Percentiles rank a stretch among this genome's conserved stretches.
phyloP scores from a whole-genome alignment of 768 basidiomycete genomes.

The Asterophora parasitica region DNA sequence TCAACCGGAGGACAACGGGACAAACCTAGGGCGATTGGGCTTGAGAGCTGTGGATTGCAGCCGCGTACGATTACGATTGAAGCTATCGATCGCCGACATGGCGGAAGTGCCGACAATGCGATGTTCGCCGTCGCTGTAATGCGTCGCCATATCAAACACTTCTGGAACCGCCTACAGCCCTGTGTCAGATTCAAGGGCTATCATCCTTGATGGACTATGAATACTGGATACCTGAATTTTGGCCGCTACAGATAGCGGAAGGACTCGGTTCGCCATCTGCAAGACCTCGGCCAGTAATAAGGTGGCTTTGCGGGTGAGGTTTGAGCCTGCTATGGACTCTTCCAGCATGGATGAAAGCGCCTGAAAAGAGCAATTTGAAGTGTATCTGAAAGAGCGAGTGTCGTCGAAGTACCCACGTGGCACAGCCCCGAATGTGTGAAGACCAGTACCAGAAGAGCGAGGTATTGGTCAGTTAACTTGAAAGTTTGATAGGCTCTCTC shows the following conservation, averaged over 20 bases:
- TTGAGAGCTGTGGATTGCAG: constrained; percentile 55
- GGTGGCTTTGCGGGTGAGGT: constrained; percentile 84
- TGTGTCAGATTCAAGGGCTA: constrained; percentile 1
- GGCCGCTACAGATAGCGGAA: constrained; percentile 80
- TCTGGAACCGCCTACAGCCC: constrained; percentile 68
- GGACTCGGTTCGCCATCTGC: constrained; percentile 79
- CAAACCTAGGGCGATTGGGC: constrained; percentile 61
- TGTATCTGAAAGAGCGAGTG: background rate
- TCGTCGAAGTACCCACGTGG: constrained; percentile 51
- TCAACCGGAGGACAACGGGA: background rate
- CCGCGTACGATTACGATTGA: constrained; percentile 83
- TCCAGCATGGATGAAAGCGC: constrained; percentile 83
- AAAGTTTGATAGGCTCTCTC: constrained; percentile 54
- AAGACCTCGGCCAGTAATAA: constrained; percentile 88
- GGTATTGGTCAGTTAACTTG: constrained; percentile 90
- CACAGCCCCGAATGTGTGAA: constrained; percentile 84
- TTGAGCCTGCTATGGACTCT: constrained; percentile 67
- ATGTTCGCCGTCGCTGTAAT: constrained; percentile 72
- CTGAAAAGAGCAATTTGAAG: constrained; percentile 33
- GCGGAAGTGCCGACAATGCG: constrained; percentile 82
- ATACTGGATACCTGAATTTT: constrained; percentile 71
- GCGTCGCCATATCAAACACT: constrained; percentile 79
- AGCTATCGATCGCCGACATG: constrained; percentile 84
- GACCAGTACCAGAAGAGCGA: constrained; percentile 78
- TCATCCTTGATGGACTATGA: background rate